Percentiles rank a stretch among this genome's conserved stretches.
Conservation (phyloP, 2,329 filamentous ascomycete genomes). For the Cordyceps tenuipes region DNA sequence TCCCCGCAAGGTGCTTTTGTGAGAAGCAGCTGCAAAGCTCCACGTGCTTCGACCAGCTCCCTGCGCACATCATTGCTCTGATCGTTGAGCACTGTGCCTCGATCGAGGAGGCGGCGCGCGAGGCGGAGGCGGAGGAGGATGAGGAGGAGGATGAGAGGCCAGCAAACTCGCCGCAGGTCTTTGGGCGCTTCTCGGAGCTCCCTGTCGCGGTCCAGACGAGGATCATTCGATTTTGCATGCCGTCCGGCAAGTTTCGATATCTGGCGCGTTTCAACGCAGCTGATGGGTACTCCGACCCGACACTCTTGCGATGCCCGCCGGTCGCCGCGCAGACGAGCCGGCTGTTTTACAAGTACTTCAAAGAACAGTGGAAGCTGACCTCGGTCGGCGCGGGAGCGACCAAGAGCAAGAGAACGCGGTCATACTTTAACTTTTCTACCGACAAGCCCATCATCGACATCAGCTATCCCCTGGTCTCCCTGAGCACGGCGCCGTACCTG, state of each 20-base stretch:
- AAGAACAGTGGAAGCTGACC: neutral
- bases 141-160: no score
- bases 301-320: neutral
- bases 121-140: no score
- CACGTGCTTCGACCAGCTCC: neutral
- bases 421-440: neutral
- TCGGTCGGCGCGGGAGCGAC: neutral
- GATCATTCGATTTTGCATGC: neutral
- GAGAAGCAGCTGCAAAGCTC: neutral
- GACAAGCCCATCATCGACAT: neutral
- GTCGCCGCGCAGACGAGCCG: neutral
- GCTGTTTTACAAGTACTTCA: neutral
- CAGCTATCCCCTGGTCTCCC: neutral
- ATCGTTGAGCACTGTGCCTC: neutral
- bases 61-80: neutral
- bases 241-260: neutral
- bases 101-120: neutral
- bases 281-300: neutral
- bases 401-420: neutral
- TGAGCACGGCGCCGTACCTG: neutral
- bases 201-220: neutral
- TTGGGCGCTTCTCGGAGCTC: neutral
- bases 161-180: neutral
- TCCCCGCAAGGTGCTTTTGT: neutral
- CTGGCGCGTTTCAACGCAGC: neutral